phyloP scores from a whole-genome alignment of 257 asterid species.

The Salvia hispanica region DNA sequence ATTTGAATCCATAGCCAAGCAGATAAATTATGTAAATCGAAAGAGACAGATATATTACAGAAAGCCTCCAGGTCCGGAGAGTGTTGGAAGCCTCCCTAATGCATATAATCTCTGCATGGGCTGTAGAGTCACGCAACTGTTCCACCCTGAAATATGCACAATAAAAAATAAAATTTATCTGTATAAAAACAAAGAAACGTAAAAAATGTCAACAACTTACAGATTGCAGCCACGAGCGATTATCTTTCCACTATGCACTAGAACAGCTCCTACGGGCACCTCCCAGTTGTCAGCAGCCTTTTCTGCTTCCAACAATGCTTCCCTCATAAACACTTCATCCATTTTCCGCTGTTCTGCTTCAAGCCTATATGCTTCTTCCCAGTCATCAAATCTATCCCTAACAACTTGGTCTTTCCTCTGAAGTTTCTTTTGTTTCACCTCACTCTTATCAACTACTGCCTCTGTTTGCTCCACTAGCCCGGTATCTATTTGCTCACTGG shows the following conservation, averaged over 20 bases:
- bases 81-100: conserved; percentile 85
- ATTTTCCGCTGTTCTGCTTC: conserved; percentile 67
- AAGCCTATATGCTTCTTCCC: conserved; percentile 87
- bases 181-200: conserved; percentile 19
- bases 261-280: conserved; percentile 97
- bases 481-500: conserved; percentile 36
- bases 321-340: conserved; percentile 92
- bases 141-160: conserved; percentile 71
- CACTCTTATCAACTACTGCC: conserved; percentile 40
- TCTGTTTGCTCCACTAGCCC: conserved; percentile 44
- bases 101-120: conserved; percentile 98
- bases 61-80: conserved; percentile 90
- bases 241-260: conserved; percentile 81
- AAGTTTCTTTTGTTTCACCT: conserved; percentile 50
- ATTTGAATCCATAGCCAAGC: conserved; percentile 17
- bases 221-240: conserved; percentile 96
- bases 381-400: conserved; percentile 78
- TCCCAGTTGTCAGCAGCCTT: conserved; percentile 97
- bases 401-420: conserved; percentile 63
- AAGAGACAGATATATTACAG: conserved; percentile 50
- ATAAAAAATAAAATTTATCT: conserved; percentile 13
- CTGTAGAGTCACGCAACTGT: conserved; percentile 95
- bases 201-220: conserved; percentile 50
- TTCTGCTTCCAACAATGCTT: conserved; percentile 87
- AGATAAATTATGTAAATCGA: conserved; percentile 27